Evolutionary conservation across 495 filamentous ascomycete species (phyloP).

Genomic region (Aspergillus conjunctus): DNA sequence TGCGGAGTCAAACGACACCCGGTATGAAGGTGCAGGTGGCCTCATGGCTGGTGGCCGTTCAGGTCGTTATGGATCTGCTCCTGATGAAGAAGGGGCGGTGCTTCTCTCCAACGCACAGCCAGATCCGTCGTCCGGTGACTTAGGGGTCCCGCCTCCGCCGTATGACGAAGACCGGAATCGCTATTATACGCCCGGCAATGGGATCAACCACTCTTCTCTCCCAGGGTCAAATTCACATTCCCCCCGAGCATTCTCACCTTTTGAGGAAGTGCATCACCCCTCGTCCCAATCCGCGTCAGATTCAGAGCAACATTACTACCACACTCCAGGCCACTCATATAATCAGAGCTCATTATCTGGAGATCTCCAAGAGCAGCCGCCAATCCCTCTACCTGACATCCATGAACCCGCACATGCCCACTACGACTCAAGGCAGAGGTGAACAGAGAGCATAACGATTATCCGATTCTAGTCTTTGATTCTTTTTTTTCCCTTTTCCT

Average conservation of each 20-base stretch:
- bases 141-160: conserved; percentile 16
- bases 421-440: conserved; percentile 27
- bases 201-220: conserved; percentile 19
- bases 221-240: conserved; percentile 18
- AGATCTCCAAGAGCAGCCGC: conserved; percentile 33
- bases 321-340: not conserved
- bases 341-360: conserved; percentile 10
- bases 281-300: conserved; percentile 20
- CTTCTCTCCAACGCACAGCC: conserved; percentile 47
- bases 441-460: conserved; percentile 30
- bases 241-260: conserved; percentile 30
- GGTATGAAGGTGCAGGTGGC: conserved; percentile 37
- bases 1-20: conserved; percentile 27
- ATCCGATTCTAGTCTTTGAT: conserved; percentile 11
- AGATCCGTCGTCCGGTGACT: conserved; percentile 32
- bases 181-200: conserved; percentile 23
- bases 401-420: conserved; percentile 38
- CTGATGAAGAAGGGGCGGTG: conserved; percentile 44
- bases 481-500: conserved; percentile 11
- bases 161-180: conserved; percentile 30
- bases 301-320: conserved; percentile 11
- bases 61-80: conserved; percentile 25
- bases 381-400: conserved; percentile 41
- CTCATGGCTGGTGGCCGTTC: conserved; percentile 28
- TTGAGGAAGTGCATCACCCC: conserved; percentile 30